Evolutionary conservation across 345 rosid genomes (phyloP).

Genomic region (Gossypium ekmanianum): DNA sequence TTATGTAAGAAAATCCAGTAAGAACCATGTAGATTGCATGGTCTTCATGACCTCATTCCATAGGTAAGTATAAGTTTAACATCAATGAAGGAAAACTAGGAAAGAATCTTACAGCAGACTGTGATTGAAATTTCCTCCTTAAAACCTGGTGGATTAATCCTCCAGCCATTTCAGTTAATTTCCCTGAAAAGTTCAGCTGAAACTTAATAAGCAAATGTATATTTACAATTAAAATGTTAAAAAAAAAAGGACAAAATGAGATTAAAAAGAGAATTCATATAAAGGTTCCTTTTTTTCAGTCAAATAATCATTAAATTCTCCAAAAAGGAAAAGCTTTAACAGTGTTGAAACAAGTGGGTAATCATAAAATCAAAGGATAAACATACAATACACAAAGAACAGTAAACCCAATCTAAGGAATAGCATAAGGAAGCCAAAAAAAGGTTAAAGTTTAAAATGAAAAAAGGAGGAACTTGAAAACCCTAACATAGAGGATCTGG

Average conservation of each 20-base stretch:
- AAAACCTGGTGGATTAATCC: constrained; percentile 87
- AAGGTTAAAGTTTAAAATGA: not conserved
- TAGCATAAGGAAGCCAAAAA: not conserved
- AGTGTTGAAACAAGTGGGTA: not conserved
- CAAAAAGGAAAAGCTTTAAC: not conserved
- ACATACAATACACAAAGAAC: not conserved
- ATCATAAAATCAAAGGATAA: not conserved
- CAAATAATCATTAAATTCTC: constrained; percentile 6
- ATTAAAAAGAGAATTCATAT: not conserved
- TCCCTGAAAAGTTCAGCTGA: constrained; percentile 32
- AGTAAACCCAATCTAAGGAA: not conserved
- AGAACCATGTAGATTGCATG: not conserved
- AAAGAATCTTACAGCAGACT: constrained; percentile 48
- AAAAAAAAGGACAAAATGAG: not conserved
- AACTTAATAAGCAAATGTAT: constrained; percentile 21
- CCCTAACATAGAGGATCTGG: constrained; percentile 8
- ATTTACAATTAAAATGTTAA: not conserved
- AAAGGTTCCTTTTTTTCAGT: not conserved
- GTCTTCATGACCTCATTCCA: not conserved
- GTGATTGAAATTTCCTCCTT: constrained; percentile 71
- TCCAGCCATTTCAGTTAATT: constrained; percentile 71
- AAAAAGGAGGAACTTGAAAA: not conserved
- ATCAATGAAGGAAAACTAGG: not conserved
- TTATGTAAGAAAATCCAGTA: not conserved
- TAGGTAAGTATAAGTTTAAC: not conserved